Evolutionary conservation across 805 yeast genomes (phyloP).

Genomic region (Tetrapisispora pingtungensis): DNA sequence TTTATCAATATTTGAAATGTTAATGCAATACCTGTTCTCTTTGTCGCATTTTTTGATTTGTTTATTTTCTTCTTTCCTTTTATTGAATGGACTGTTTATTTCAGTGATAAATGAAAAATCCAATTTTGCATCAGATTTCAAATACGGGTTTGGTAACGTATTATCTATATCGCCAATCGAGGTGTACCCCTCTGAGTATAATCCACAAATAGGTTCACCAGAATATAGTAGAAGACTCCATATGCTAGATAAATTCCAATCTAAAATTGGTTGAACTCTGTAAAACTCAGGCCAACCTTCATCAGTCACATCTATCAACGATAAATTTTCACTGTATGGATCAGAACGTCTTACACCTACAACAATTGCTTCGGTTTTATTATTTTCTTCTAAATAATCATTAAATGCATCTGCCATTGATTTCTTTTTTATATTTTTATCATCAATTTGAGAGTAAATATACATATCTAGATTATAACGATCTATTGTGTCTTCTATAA

Average conservation of each 20-base stretch:
- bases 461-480: constrained; percentile 45
- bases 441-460: constrained; percentile 22
- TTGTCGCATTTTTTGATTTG: neutral
- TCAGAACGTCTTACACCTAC: constrained; percentile 87
- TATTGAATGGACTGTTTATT: constrained; percentile 12
- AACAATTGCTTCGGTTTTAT: constrained; percentile 55
- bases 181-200: constrained; percentile 83
- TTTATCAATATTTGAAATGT: constrained; percentile 7
- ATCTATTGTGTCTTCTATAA: constrained; percentile 45
- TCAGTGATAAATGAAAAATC: constrained; percentile 8
- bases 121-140: constrained; percentile 22
- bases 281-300: constrained; percentile 85
- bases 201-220: constrained; percentile 52
- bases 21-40: neutral
- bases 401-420: constrained; percentile 58
- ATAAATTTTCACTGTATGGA: constrained; percentile 60
- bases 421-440: constrained; percentile 16
- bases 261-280: constrained; percentile 79
- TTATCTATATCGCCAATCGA: constrained; percentile 73
- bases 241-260: constrained; percentile 75
- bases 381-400: constrained; percentile 45
- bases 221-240: constrained; percentile 71
- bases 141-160: constrained; percentile 64
- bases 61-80: neutral
- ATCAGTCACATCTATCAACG: constrained; percentile 65